Base-by-base conservation (phyloP, 1,284 basidiomycete species). In the Pseudomicrostroma phylloplanum region DNA sequence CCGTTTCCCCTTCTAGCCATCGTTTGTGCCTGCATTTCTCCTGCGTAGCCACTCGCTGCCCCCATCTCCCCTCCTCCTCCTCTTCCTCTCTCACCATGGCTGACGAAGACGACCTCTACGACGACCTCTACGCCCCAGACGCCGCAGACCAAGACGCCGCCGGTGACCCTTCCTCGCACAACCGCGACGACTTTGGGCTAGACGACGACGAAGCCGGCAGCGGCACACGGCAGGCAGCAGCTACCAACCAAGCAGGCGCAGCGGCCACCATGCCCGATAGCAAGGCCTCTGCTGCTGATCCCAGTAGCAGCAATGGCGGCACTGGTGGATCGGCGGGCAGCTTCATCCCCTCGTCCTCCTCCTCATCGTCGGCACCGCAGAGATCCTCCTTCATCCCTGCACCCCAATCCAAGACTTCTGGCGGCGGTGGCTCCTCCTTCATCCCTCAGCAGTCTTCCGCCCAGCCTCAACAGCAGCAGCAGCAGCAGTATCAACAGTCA, bases 41-140 rank as follows among this genome's bases (percentile, higher is more conserved):
- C n/a, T n/a, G n/a, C n/a, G n/a, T n/a, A n/a, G n/a, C n/a, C n/a
- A n/a, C n/a, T n/a, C n/a, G n/a, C n/a, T n/a, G n/a, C n/a, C n/a
- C n/a, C n/a, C n/a, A n/a, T n/a, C n/a, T n/a, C n/a, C n/a, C n/a
- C n/a, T 36, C 30, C 30, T 9, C 9, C 30, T 9, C 30, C 30
- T 36, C 30, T 36, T 36, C 30, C 30, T 36, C 43, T 6, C 43
- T 26, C 54, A 63, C n/a, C 8, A 73, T 69, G 71, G 66, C 67
- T 1, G 67, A 71, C 57, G 69, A 73, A 26, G 67, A 73, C 62
- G 72, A 73, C 57, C 69, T 74, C 51, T 74, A 74, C 42, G 68
- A 69, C 30, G 72, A 74, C 57, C 67, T 74, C 40, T 74, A 74
- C 57, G 70, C 64, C 36, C 66, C 59, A 12, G 63, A 62, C 39